phyloP scores from a whole-genome alignment of 2,329 filamentous ascomycete species.

The Septoria petroselini region DNA sequence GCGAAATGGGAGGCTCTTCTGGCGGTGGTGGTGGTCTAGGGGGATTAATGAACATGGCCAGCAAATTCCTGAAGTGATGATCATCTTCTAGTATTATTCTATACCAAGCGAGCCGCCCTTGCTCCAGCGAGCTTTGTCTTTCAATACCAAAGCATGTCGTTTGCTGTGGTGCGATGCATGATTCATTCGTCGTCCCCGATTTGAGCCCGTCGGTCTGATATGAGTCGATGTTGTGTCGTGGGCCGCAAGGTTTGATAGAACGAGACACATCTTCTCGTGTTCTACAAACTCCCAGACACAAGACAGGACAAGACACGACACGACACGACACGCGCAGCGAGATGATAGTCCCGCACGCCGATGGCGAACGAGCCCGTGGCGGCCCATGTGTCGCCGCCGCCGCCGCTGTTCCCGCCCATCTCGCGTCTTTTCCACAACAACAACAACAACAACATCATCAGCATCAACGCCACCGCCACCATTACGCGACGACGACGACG shows the following conservation, averaged over 20 bases:
- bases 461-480: background rate
- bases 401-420: conserved; percentile 7
- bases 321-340: conserved; percentile 8
- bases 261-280: too few species aligned
- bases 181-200: too few species aligned
- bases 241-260: too few species aligned
- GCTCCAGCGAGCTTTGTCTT: too few species aligned
- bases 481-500: background rate
- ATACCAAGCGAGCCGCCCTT: too few species aligned
- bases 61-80: conserved; percentile 54
- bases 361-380: conserved; percentile 15
- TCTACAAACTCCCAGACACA: too few species aligned
- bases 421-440: conserved; percentile 2
- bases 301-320: too few species aligned
- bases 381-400: conserved; percentile 10
- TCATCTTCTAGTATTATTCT: background rate
- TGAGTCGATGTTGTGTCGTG: too few species aligned
- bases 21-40: conserved; percentile 38
- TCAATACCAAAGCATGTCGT: too few species aligned
- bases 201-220: too few species aligned
- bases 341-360: conserved; percentile 12
- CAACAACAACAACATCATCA: background rate
- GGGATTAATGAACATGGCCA: conserved; percentile 57
- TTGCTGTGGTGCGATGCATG: too few species aligned
- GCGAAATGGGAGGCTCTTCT: conserved; percentile 52